phyloP scores from a whole-genome alignment of 768 basidiomycete genomes.

The Kwoniella dendrophila region DNA sequence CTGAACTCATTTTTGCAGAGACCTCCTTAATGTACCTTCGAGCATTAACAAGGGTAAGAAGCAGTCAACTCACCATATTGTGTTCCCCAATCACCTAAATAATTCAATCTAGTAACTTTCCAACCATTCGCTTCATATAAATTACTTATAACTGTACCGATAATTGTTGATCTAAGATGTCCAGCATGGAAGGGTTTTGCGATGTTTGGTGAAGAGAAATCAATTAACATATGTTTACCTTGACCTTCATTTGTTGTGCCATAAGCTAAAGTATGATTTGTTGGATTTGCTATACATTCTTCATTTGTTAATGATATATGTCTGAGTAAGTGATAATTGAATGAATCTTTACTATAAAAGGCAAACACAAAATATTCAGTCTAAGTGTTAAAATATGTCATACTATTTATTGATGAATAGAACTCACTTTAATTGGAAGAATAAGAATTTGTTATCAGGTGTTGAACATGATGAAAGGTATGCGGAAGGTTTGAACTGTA shows the following conservation, averaged over 20 bases:
- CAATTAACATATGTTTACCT: slow-evolving; percentile 66
- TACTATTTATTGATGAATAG: neutral
- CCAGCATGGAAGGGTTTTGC: slow-evolving; percentile 98
- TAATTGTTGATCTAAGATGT: slow-evolving; percentile 95
- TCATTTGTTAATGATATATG: slow-evolving; percentile 49
- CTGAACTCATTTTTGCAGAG: no score
- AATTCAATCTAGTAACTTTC: slow-evolving; percentile 89
- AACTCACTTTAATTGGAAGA: slow-evolving; percentile 64
- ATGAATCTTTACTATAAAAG: slow-evolving; percentile 62
- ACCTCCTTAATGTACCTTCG: neutral
- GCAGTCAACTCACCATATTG: slow-evolving; percentile 65
- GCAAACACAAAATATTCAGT: neutral
- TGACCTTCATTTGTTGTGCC: slow-evolving; percentile 76
- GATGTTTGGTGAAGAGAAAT: slow-evolving; percentile 96
- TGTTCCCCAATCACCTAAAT: slow-evolving; percentile 97
- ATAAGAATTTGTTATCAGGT: slow-evolving; percentile 65
- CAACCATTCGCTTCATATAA: slow-evolving; percentile 89
- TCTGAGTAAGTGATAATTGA: slow-evolving; percentile 58
- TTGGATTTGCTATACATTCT: slow-evolving; percentile 58
- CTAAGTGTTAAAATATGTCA: neutral
- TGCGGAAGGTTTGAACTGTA: slow-evolving; percentile 80
- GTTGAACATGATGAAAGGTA: slow-evolving; percentile 61
- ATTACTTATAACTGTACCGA: slow-evolving; percentile 91
- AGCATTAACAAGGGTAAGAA: neutral
- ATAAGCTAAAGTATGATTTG: slow-evolving; percentile 61